Base-by-base conservation (phyloP, 2,329 filamentous ascomycete genomes). In the Orbilia brochopaga region DNA sequence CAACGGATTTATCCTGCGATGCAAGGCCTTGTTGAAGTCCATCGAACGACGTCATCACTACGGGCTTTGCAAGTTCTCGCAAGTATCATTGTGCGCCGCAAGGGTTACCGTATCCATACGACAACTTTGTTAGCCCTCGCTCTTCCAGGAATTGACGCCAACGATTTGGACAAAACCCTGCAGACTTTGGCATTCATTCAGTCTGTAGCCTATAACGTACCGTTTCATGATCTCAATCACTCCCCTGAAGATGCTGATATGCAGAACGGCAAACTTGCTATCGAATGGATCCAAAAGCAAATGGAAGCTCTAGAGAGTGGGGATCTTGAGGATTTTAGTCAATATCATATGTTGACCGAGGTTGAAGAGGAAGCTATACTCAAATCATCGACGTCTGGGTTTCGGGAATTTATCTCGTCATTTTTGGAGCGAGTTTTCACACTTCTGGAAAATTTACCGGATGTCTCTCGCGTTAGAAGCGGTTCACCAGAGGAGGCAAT, bases 1-100 rank as follows among this genome's bases (percentile, higher is more conserved):
- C 94, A 99, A 79, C 86, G 94, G 73, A 97, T 99, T 77, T 99
- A 99, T 78, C 94, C 94, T 10, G 95, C 93, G 75, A 87, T 99
- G 80, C 94, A 99, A 79, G 95, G 95, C 0, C 83, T 99, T 58
- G 94, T 99, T 2, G 94, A 99, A 80, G 94, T 99, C 2, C 94
- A 99, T 81, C 87, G 94, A 59, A 99, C 94, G 1, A 93, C 92
- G 3, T 96, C 94, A 0, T 97, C 93, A 67, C 85, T 99, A 67
- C 90, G 93, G 77, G 90, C 93, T 46, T 82, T 99, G 70, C 92
- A 97, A 81, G 91, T 96, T 83, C 86, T 97, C 73, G 90, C 92
- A 74, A 91, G 92, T 78, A 87, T 92, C 76, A 95, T 99, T 85
- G 88, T 92, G 13, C 88, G 90, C 78, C 91, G 92, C 44, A 97